Conservation (phyloP, 2,329 filamentous ascomycete genomes). For the Curvularia sp. region DNA sequence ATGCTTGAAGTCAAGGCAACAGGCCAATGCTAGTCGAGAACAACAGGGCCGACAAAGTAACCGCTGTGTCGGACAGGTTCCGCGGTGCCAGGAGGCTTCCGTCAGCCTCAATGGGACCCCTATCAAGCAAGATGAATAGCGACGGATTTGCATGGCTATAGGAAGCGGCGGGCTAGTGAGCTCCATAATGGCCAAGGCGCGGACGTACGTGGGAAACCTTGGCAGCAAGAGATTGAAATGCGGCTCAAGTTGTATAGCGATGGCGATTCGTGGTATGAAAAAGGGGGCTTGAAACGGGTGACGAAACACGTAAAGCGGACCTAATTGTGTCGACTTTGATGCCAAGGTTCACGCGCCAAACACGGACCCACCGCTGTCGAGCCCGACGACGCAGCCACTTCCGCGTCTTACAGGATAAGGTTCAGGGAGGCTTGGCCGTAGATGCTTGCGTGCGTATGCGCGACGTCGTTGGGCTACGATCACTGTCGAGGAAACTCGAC, state of each 20-base stretch:
- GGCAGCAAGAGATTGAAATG: constrained; percentile 30
- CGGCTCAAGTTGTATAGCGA: constrained; percentile 33
- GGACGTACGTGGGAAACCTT: constrained; percentile 28
- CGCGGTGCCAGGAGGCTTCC: constrained; percentile 22
- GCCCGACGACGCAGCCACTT: constrained; percentile 33
- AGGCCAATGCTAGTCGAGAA: background rate
- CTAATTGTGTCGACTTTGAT: constrained; percentile 35
- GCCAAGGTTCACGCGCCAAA: constrained; percentile 47
- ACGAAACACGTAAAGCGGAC: constrained; percentile 46
- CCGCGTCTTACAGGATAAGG: constrained; percentile 30
- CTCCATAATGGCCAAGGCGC: constrained; percentile 26
- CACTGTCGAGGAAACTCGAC: constrained; percentile 12
- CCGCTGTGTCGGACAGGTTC: constrained; percentile 11
- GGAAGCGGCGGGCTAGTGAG: constrained; percentile 24
- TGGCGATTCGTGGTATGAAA: constrained; percentile 30
- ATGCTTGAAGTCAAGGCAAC: constrained; percentile 1
- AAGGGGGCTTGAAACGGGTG: constrained; percentile 42
- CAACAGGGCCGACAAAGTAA: constrained; percentile 12
- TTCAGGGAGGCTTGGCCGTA: constrained; percentile 20
- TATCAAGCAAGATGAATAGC: constrained; percentile 13
- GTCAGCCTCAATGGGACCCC: constrained; percentile 4
- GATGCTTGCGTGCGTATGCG: constrained; percentile 25
- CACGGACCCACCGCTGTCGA: constrained; percentile 37
- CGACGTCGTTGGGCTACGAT: constrained; percentile 24
- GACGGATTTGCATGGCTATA: constrained; percentile 12